phyloP scores from a whole-genome alignment of 139 green algal genomes.

The Asterochloris erici region DNA sequence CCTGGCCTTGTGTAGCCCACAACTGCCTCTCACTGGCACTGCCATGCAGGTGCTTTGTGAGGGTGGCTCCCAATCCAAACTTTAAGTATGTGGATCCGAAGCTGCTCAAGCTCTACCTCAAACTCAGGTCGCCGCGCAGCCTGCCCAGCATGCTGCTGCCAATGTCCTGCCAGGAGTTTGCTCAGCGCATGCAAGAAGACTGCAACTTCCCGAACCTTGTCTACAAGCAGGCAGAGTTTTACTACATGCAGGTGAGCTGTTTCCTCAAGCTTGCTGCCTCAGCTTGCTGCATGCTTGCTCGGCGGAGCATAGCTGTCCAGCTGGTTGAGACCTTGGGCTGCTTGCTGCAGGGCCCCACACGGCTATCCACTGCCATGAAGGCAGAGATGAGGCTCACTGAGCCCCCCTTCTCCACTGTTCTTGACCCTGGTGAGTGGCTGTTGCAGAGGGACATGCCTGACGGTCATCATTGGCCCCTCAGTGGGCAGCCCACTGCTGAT shows the following conservation, averaged over 20 bases:
- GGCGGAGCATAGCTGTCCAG: neutral
- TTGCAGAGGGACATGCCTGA: neutral
- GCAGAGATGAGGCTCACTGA: neutral
- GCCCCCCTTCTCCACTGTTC: slow-evolving; percentile 4
- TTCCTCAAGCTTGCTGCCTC: neutral
- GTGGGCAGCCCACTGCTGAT: too few species aligned
- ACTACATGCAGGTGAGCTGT: slow-evolving; percentile 34
- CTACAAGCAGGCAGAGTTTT: slow-evolving; percentile 28
- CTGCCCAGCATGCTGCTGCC: slow-evolving; percentile 24
- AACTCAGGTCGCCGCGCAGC: neutral
- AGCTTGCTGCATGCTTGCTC: neutral
- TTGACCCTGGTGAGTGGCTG: neutral
- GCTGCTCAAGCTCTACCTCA: slow-evolving; percentile 18
- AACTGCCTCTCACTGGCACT: neutral
- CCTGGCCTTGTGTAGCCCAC: neutral
- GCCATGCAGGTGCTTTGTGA: slow-evolving; percentile 13
- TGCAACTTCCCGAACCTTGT: slow-evolving; percentile 12
- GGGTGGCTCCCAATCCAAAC: slow-evolving; percentile 28
- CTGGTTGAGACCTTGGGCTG: neutral
- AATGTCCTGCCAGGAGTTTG: slow-evolving; percentile 34
- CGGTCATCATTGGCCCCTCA: too few species aligned
- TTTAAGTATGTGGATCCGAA: slow-evolving; percentile 36
- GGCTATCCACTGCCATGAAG: neutral
- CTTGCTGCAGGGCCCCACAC: too few species aligned
- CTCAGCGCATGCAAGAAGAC: slow-evolving; percentile 8